phyloP scores from a whole-genome alignment of 2,329 filamentous ascomycete genomes.

The Botrytis hyacinthi region DNA sequence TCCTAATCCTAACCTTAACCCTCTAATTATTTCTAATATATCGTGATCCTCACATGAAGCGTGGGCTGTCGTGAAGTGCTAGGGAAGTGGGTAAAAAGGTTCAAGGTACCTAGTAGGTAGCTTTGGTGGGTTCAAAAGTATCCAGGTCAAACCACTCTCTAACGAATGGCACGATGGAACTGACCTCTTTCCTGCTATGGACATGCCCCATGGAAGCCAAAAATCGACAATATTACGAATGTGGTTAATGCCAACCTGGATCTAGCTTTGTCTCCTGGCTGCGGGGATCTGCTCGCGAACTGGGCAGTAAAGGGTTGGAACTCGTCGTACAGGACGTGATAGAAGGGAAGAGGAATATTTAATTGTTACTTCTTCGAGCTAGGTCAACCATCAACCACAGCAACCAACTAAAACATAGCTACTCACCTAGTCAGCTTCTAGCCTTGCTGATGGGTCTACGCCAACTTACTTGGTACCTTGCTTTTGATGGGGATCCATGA shows the following conservation, averaged over 20 bases:
- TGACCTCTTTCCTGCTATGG: not conserved
- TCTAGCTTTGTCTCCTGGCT: not conserved
- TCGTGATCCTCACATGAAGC: not conserved
- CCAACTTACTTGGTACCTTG: conserved; percentile 9
- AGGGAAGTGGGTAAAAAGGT: not conserved
- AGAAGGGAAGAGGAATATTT: not conserved
- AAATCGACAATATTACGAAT: not conserved
- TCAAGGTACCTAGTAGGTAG: not conserved
- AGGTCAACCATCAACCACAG: not conserved
- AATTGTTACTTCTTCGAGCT: not conserved
- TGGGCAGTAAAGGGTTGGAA: not conserved
- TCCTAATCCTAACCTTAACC: not conserved
- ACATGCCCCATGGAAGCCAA: not conserved
- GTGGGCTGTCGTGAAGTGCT: not conserved
- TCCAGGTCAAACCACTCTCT: not conserved
- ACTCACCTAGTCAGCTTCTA: conserved; percentile 11
- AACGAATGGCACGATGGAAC: not conserved
- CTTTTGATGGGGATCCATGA: conserved; percentile 8
- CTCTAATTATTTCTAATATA: not conserved
- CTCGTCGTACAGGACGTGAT: not conserved
- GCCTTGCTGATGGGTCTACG: conserved; percentile 10
- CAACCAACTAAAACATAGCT: conserved; percentile 7
- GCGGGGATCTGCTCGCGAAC: conserved; percentile 3
- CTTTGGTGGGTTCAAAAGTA: conserved; percentile 2
- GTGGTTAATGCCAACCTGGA: not conserved